Base-by-base conservation (phyloP, 345 rosid genomes). In the Lepidium aucheri region DNA sequence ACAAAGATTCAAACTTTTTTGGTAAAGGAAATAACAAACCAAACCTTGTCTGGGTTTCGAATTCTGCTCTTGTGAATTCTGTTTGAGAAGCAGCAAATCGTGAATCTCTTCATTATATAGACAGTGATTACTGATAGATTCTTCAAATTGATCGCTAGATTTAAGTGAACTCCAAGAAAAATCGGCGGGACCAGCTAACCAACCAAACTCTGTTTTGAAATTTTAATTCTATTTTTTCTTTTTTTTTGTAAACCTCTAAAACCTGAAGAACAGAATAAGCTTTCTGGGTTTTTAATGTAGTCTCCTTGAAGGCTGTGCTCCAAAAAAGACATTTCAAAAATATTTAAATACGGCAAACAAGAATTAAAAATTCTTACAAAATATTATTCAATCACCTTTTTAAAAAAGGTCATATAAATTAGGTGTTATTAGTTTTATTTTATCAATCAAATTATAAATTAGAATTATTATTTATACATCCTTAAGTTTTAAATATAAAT, bases 111-210 rank as follows among this genome's bases (percentile, higher is more conserved):
- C 77, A 73, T 66, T 73, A 60, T 60, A 73, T 73, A 73, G 52
- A 53, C 0, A 26, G 42, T 43, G 40, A 7, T 40, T 56, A 17
- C 49, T 65, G 65, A 53, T 47, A 8, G 66, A 64, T 39, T 41
- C 63, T 30, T 20, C 64, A 55, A 63, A 12, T 42, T 1, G 60
- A 72, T 57, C 28, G 60, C 13, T 56, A 22, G 65, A 65, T 72
- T 65, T 30, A 73, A 73, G 77, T 73, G 73, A 73, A 67, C 77
- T 73, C 77, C 68, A 73, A 73, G 77, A 16, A 56, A 13, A 57
- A 16, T n/a, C 60, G 2, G 59, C 59, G 76, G 76, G 76, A 41
- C 70, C 70, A 72, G 70, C 76, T 40, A 65, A 34, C 70, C 53
- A 72, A 72, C 71, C 53, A 57, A 72, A 39, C 36, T 45, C 53